Percentiles rank a stretch among this genome's conserved stretches.
phyloP scores from a whole-genome alignment of 2,329 filamentous ascomycete species.

The Tolypocladium ovalisporum region DNA sequence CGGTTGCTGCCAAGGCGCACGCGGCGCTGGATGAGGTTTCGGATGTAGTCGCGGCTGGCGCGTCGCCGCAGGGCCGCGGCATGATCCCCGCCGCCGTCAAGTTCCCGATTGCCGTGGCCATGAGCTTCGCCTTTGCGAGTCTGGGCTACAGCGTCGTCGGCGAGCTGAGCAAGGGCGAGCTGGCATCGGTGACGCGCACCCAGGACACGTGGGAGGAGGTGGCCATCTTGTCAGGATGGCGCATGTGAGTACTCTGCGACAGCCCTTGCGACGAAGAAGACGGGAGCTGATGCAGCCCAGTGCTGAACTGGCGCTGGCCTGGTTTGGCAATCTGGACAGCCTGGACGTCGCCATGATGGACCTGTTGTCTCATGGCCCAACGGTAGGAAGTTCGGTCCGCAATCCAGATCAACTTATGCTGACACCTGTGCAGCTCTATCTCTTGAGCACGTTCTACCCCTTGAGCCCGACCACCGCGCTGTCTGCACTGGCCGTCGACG shows the following conservation, averaged over 20 bases:
- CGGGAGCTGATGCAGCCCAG: conserved; percentile 24
- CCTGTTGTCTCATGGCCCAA: conserved; percentile 63
- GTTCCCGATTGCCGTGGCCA: conserved; percentile 40
- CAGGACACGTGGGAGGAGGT: conserved; percentile 54
- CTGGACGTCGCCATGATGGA: conserved; percentile 56
- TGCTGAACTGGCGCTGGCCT: conserved; percentile 59
- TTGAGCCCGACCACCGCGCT: conserved; percentile 51
- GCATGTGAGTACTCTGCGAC: conserved; percentile 32
- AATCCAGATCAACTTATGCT: not conserved
- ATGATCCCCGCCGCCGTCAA: conserved; percentile 32
- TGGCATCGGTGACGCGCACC: conserved; percentile 55
- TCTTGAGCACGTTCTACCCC: conserved; percentile 68
- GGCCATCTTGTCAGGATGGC: conserved; percentile 39
- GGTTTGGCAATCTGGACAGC: conserved; percentile 65
- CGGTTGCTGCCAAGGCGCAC: conserved; percentile 7
- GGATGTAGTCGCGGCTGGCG: not conserved
- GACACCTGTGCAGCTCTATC: conserved; percentile 43
- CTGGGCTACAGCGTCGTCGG: conserved; percentile 52
- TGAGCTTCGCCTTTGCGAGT: conserved; percentile 52
- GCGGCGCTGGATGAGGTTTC: conserved; percentile 5
- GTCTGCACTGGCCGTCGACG: conserved; percentile 54
- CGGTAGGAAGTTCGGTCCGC: conserved; percentile 25
- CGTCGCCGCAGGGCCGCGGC: not conserved
- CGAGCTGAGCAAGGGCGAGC: conserved; percentile 50
- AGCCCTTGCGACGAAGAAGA: not conserved